Conservation (phyloP, 257 asterid genomes). For the Penstemon newberryi region DNA sequence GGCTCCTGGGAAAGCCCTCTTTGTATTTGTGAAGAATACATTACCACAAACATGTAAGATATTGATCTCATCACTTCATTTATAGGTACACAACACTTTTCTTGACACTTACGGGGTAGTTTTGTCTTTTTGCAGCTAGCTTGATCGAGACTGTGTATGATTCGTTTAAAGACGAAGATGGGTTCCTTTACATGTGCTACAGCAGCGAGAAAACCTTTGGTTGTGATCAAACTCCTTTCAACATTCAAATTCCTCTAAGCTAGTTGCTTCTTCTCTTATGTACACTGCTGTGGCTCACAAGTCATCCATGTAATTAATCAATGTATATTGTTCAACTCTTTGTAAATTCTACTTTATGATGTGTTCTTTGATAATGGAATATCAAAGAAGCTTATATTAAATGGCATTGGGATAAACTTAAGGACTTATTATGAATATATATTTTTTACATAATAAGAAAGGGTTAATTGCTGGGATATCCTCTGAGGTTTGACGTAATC, state of each 20-base stretch:
- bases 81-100: not conserved
- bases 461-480: too few relatives aligned
- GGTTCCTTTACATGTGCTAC: conserved; percentile 95
- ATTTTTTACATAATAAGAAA: too few relatives aligned
- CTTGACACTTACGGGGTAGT: not conserved
- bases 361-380: conserved; percentile 16
- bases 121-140: conserved; percentile 52
- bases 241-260: conserved; percentile 12
- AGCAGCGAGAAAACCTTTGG: conserved; percentile 96
- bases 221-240: conserved; percentile 7
- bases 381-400: conserved; percentile 1
- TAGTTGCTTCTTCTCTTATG: conserved; percentile 17
- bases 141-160: conserved; percentile 70
- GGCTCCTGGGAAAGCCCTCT: conserved; percentile 92
- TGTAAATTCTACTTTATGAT: conserved; percentile 14
- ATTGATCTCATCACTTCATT: conserved; percentile 21
- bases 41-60: conserved; percentile 85
- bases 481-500: too few relatives aligned
- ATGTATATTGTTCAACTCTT: conserved; percentile 19
- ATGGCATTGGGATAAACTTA: too few relatives aligned
- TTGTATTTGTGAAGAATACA: conserved; percentile 78
- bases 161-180: conserved; percentile 77
- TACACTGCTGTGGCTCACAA: not conserved
- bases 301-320: conserved; percentile 11
- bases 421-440: too few relatives aligned